A percentile compares a stretch with the other conserved stretches of the same genome.
Evolutionary conservation across 108 stramenopile species (phyloP).

Genomic region (Cyclotella cryptica): DNA sequence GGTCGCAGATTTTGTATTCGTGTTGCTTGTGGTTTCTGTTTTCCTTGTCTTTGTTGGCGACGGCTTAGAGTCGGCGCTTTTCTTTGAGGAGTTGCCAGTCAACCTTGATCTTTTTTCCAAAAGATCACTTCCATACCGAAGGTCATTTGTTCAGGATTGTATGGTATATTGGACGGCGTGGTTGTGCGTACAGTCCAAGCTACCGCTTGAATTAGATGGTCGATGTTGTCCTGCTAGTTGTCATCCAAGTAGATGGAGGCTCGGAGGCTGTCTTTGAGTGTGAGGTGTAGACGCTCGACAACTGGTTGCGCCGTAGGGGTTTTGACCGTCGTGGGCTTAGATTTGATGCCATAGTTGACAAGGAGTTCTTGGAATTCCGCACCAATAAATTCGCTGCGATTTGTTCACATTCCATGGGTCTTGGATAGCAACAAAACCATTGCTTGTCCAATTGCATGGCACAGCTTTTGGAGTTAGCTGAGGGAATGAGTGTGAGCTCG

Average conservation of each 20-base stretch:
- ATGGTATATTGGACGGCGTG: background rate
- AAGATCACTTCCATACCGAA: constrained; percentile 18
- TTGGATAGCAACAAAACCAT: constrained; percentile 59
- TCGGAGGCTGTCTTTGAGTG: background rate
- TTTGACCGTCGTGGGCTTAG: constrained; percentile 40
- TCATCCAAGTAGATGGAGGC: constrained; percentile 2
- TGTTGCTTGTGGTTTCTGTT: constrained; percentile 2
- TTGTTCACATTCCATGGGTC: constrained; percentile 25
- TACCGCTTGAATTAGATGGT: too few species aligned
- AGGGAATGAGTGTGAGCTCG: background rate
- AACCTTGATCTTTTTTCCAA: constrained; percentile 1
- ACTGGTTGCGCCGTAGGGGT: constrained; percentile 57
- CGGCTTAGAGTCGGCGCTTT: background rate
- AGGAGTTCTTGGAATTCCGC: constrained; percentile 46
- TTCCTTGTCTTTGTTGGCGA: constrained; percentile 22
- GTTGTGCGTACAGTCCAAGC: too few species aligned
- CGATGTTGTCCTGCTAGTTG: constrained; percentile 2
- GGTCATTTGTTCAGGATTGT: too few species aligned
- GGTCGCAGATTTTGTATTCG: too few species aligned
- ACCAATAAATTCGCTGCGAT: constrained; percentile 62
- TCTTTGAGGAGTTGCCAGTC: constrained; percentile 29
- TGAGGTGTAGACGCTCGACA: constrained; percentile 56
- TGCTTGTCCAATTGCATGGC: background rate
- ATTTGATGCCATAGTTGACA: constrained; percentile 28
- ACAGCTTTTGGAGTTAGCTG: too few species aligned